phyloP scores from a whole-genome alignment of 345 rosid genomes.

The Linum lewisii region DNA sequence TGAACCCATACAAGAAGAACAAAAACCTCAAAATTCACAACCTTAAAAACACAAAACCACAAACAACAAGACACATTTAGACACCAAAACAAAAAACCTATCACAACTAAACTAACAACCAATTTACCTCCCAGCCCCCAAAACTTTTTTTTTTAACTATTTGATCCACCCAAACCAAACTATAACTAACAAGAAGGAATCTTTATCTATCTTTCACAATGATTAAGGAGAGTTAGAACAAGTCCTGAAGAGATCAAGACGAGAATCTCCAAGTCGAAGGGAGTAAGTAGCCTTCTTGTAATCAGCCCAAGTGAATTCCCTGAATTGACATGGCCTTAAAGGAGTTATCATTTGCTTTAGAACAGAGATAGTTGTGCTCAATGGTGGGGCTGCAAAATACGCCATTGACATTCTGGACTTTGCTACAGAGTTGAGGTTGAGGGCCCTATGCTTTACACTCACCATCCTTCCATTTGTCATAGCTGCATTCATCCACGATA shows the following conservation, averaged over 20 bases:
- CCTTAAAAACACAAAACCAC: too few relatives aligned
- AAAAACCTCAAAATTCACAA: too few relatives aligned
- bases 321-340: conserved; percentile 36
- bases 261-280: conserved; percentile 48
- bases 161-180: too few relatives aligned
- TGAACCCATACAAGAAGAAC: too few relatives aligned
- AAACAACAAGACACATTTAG: too few relatives aligned
- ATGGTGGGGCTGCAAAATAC: conserved; percentile 87
- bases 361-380: conserved; percentile 42
- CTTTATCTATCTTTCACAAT: too few relatives aligned
- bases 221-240: too few relatives aligned
- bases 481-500: background rate
- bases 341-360: conserved; percentile 48
- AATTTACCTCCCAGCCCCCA: too few relatives aligned
- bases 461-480: conserved; percentile 77
- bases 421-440: conserved; percentile 31
- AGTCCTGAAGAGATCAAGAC: conserved; percentile 23
- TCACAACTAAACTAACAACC: too few relatives aligned
- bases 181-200: too few relatives aligned
- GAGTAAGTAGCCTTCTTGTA: conserved; percentile 70
- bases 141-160: too few relatives aligned
- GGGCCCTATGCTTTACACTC: conserved; percentile 79
- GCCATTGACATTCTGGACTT: conserved; percentile 71
- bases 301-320: conserved; percentile 75
- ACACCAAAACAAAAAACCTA: too few relatives aligned